phyloP scores from a whole-genome alignment of 306 rosid species.

The Crotalaria pallida region DNA sequence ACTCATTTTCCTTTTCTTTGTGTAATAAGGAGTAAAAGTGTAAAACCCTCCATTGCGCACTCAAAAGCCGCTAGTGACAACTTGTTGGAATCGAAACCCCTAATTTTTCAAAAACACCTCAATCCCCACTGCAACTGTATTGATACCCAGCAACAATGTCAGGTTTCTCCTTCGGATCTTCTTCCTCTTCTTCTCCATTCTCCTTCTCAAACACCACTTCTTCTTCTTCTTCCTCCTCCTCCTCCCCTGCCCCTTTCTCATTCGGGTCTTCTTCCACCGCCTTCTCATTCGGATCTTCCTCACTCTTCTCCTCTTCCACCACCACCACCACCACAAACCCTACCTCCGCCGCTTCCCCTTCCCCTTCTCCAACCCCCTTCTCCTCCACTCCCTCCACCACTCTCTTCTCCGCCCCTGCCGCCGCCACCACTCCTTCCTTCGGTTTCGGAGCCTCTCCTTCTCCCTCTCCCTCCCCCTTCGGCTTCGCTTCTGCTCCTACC shows the following conservation, averaged over 20 bases:
- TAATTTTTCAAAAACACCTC: too few relatives aligned
- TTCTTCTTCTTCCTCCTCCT: neutral
- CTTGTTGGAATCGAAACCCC: too few relatives aligned
- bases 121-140: too few relatives aligned
- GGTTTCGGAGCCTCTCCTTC: slow-evolving; percentile 28
- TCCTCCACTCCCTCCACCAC: slow-evolving; percentile 7
- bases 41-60: too few relatives aligned
- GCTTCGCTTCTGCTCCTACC: neutral
- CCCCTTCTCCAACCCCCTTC: slow-evolving; percentile 17
- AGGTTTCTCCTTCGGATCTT: slow-evolving; percentile 35
- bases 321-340: slow-evolving; percentile 34
- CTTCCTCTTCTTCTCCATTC: slow-evolving; percentile 15
- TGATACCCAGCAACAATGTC: slow-evolving; percentile 44
- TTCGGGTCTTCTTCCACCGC: slow-evolving; percentile 19
- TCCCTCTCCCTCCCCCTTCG: slow-evolving; percentile 22
- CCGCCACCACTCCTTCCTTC: neutral
- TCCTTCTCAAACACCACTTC: slow-evolving; percentile 18
- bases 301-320: neutral
- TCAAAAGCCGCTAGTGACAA: too few relatives aligned
- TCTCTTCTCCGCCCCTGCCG: slow-evolving; percentile 15
- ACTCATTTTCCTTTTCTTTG: too few relatives aligned
- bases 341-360: slow-evolving; percentile 31
- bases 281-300: slow-evolving; percentile 20
- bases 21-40: too few relatives aligned
- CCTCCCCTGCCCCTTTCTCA: slow-evolving; percentile 23